Percentiles rank a stretch among this genome's conserved stretches.
Conservation (phyloP, 352 stramenopile genomes). For the Phytophthora tentaculata region DNA sequence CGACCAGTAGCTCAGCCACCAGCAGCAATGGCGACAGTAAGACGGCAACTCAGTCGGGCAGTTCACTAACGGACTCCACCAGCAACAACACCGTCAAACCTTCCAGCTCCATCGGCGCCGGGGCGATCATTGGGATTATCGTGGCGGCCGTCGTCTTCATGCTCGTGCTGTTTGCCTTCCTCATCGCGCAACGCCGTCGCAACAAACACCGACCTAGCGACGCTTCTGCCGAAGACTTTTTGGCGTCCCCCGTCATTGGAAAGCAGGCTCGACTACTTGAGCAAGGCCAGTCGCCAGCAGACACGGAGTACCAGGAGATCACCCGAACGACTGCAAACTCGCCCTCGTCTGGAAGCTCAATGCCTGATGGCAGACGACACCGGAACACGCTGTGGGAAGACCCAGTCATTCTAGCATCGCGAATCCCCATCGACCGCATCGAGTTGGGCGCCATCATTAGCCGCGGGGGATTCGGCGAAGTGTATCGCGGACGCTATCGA, state of each 20-base stretch:
- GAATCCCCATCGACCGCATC: slow-evolving; percentile 47
- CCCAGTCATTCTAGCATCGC: slow-evolving; percentile 43
- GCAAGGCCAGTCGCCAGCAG: slow-evolving; percentile 11
- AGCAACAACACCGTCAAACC: slow-evolving; percentile 3
- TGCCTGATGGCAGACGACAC: slow-evolving; percentile 11
- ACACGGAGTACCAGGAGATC: slow-evolving; percentile 29
- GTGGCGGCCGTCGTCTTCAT: slow-evolving; percentile 30
- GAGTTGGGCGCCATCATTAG: slow-evolving; percentile 39
- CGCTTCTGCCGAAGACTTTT: slow-evolving; percentile 13
- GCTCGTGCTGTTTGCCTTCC: slow-evolving; percentile 35
- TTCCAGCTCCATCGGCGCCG: slow-evolving; percentile 17
- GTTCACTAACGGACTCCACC: slow-evolving; percentile 17
- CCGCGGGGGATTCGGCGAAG: slow-evolving; percentile 43
- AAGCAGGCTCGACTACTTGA: slow-evolving; percentile 19
- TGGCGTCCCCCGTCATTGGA: slow-evolving; percentile 20
- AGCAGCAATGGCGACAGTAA: slow-evolving; percentile 5
- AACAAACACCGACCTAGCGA: slow-evolving; percentile 15
- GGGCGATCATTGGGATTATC: slow-evolving; percentile 31
- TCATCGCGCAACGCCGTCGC: slow-evolving; percentile 28
- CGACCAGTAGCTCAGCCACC: slow-evolving; percentile 7
- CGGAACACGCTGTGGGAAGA: slow-evolving; percentile 42
- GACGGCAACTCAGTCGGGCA: slow-evolving; percentile 5
- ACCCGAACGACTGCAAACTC: slow-evolving; percentile 22
- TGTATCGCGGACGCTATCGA: slow-evolving; percentile 45
- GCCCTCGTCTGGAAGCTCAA: slow-evolving; percentile 17